phyloP scores from a whole-genome alignment of 768 basidiomycete genomes.

The Rubroboletus pulcherrimus region DNA sequence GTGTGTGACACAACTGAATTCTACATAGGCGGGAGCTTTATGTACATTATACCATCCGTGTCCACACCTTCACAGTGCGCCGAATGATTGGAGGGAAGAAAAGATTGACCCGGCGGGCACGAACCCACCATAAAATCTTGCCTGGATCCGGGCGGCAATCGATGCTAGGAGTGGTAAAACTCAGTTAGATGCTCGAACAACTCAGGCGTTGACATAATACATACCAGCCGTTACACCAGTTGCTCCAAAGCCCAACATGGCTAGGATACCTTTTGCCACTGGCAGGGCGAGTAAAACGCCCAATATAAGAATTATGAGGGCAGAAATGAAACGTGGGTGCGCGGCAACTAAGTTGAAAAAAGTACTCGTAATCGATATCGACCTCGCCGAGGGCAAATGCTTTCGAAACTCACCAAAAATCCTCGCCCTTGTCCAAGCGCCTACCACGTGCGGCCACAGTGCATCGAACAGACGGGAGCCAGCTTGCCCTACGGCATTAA shows the following conservation, averaged over 20 bases:
- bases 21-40: not conserved
- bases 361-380: not conserved
- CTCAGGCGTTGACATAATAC: not conserved
- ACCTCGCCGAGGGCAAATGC: not conserved
- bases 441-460: not conserved
- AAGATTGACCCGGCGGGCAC: constrained; percentile 1
- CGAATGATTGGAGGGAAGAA: constrained; percentile 6
- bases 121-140: not conserved
- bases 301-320: not conserved
- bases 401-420: constrained; percentile 1
- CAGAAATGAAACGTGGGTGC: not conserved
- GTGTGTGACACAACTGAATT: not conserved
- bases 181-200: not conserved
- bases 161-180: constrained; percentile 3
- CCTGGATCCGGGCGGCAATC: not conserved
- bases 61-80: not conserved
- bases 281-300: not conserved
- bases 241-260: not conserved
- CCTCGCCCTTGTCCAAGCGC: not conserved
- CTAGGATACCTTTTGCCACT: not conserved
- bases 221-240: not conserved
- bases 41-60: not conserved
- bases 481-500: rapidly evolving
- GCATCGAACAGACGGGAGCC: not conserved
- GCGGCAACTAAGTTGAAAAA: not conserved